Base-by-base conservation (phyloP, 192 early-diverging fungal genomes). In the Ambispora gerdemannii region DNA sequence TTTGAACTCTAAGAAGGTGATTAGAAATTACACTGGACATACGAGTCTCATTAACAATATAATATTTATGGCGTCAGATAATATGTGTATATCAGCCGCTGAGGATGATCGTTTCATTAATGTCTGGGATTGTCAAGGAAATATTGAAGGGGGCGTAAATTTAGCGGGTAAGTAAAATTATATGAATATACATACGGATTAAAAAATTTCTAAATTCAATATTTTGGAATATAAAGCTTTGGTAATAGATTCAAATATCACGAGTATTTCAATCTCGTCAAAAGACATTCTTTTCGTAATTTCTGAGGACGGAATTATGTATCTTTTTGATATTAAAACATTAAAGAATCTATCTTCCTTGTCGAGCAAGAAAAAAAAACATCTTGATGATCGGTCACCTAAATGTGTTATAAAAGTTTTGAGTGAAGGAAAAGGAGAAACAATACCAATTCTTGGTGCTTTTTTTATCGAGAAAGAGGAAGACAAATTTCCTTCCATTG, bases 1-100 rank as follows among this genome's bases (percentile, higher is more conserved):
- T 74, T 32, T 82, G 31, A 65, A 63, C 67, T 70, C 77, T 15
- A 74, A 75, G 27, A 73, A 78, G 49, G 19, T 79, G 0, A 72
- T 81, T 65, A 84, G 83, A 77, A 81, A 67, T 65, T 83, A 80
- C 67, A 81, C 83, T 72, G 83, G 83, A 58, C 83, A 85, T 56
- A 82, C 80, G 34, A 83, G 77, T 30, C 58, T 68, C 22, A 77
- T 83, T 60, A 81, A 78, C 4, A 77, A 81, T 30, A 62, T 85
- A 36, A 63, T 80, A 20, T 85, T 85, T 47, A 77, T 77, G 22
- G 61, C 67, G n/a, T 71, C 77, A 27, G 82, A 86, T 62, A 77
- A 80, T 72, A 73, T 84, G 11, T 73, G 78, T 34, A 73, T 80
- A 8, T 81, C 78, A 1, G 77, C 71, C 10, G 82, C 81, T 13